Evolutionary conservation across 2,329 filamentous ascomycete species (phyloP).

Genomic region (Curvularia sp.): DNA sequence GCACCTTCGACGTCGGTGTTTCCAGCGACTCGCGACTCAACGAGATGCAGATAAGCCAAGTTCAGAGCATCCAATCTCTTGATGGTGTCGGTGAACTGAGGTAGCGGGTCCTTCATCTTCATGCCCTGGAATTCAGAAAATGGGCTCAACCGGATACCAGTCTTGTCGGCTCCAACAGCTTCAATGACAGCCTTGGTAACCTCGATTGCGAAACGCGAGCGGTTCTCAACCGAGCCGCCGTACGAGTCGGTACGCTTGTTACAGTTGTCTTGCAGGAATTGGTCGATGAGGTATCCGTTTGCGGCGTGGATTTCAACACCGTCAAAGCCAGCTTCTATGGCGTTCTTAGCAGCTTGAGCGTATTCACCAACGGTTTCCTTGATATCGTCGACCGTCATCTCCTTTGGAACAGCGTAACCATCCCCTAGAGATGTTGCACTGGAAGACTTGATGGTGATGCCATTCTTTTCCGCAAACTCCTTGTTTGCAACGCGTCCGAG

Average conservation of each 20-base stretch:
- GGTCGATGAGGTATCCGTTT: conserved; percentile 71
- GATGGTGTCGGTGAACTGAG: conserved; percentile 68
- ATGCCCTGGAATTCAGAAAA: conserved; percentile 69
- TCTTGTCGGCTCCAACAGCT: conserved; percentile 64
- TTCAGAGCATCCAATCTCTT: conserved; percentile 58
- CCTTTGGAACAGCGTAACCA: conserved; percentile 52
- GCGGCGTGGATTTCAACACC: conserved; percentile 65
- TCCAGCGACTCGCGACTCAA: conserved; percentile 64
- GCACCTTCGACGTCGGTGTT: conserved; percentile 44
- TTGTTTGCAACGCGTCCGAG: conserved; percentile 63
- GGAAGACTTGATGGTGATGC: conserved; percentile 45
- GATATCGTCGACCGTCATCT: conserved; percentile 52
- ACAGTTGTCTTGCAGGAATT: conserved; percentile 67
- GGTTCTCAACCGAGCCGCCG: conserved; percentile 60
- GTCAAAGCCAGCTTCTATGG: conserved; percentile 64
- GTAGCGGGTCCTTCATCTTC: conserved; percentile 67
- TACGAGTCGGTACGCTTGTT: conserved; percentile 62
- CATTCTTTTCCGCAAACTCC: conserved; percentile 44
- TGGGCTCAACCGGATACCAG: conserved; percentile 66
- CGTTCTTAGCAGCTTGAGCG: conserved; percentile 54
- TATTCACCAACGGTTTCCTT: conserved; percentile 49
- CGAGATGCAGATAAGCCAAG: conserved; percentile 58
- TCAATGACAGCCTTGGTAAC: conserved; percentile 59
- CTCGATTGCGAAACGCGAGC: conserved; percentile 61
- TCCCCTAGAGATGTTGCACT: conserved; percentile 45